Evolutionary conservation across 73 alveolate species (phyloP).

Genomic region (Tetrahymena thermophila): DNA sequence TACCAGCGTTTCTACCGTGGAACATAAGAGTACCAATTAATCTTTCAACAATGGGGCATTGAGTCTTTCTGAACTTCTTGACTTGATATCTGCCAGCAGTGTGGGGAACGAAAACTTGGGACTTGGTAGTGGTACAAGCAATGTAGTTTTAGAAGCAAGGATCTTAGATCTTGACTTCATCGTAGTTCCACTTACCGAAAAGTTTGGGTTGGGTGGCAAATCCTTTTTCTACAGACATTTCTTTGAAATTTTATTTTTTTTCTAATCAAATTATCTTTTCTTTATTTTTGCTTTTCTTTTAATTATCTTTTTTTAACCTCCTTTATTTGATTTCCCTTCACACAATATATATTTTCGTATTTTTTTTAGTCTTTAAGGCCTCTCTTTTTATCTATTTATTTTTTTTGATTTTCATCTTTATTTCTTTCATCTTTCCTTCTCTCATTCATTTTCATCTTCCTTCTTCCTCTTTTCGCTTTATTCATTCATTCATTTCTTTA

Average conservation of each 20-base stretch:
- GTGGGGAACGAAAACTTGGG: conserved; percentile 91
- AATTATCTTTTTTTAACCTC: neutral
- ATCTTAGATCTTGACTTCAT: conserved; percentile 69
- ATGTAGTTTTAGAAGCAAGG: conserved; percentile 79
- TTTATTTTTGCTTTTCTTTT: neutral
- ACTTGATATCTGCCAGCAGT: conserved; percentile 98
- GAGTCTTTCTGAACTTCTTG: conserved; percentile 95
- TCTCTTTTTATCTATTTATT: neutral
- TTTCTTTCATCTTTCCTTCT: neutral
- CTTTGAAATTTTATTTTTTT: neutral
- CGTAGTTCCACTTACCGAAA: conserved; percentile 92
- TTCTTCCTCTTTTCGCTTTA: neutral
- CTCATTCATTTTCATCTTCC: neutral
- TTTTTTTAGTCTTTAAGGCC: neutral
- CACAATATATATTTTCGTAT: neutral
- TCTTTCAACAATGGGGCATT: conserved; percentile 98
- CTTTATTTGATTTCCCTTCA: conserved; percentile 1
- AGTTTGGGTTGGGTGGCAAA: conserved; percentile 53
- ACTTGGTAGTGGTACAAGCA: conserved; percentile 61
- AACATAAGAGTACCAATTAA: conserved; percentile 90
- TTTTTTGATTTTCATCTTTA: neutral
- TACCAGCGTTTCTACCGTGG: conserved; percentile 99
- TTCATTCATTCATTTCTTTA: neutral
- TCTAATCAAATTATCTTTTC: neutral
- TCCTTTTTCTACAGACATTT: neutral